Conservation (phyloP, 352 stramenopile genomes). For the Phytopythium boreale region DNA sequence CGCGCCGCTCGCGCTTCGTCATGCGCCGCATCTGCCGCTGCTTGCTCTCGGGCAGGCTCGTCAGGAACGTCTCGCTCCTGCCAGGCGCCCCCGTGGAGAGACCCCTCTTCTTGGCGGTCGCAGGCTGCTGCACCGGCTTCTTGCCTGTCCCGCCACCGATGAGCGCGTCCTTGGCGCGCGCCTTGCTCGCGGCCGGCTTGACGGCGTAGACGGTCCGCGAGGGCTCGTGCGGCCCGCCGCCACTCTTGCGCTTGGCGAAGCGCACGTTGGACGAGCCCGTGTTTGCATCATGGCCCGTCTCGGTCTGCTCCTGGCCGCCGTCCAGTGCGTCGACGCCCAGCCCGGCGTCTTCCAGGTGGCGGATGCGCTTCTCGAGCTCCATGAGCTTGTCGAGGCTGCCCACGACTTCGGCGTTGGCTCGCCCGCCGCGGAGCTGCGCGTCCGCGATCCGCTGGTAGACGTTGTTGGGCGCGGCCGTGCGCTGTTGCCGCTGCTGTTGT, state of each 20-base stretch:
- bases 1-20: constrained; percentile 55
- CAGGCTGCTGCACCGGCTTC: neutral
- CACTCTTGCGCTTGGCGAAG: constrained; percentile 50
- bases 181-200: constrained; percentile 33
- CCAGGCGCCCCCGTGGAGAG: constrained; percentile 10
- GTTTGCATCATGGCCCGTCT: constrained; percentile 20
- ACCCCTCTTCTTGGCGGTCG: constrained; percentile 24
- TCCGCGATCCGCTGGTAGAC: constrained; percentile 31
- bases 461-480: constrained; percentile 15
- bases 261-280: constrained; percentile 26
- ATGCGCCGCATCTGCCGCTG: constrained; percentile 61
- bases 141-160: neutral
- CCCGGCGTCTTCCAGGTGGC: constrained; percentile 70
- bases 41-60: constrained; percentile 55
- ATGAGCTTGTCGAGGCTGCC: constrained; percentile 85
- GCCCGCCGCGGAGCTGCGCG: constrained; percentile 12
- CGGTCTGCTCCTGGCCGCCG: constrained; percentile 18
- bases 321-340: constrained; percentile 43
- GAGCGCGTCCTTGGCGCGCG: constrained; percentile 25
- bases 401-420: constrained; percentile 48
- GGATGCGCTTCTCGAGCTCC: constrained; percentile 88
- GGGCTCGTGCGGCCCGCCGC: constrained; percentile 34
- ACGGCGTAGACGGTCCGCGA: constrained; percentile 57
- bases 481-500: constrained; percentile 8
- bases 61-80: constrained; percentile 50